These are phyloP conservation scores for Saposhnikovia divaricata DNA, from an alignment of 129 eudicot genomes.

Conservation along the genomic window DNA sequence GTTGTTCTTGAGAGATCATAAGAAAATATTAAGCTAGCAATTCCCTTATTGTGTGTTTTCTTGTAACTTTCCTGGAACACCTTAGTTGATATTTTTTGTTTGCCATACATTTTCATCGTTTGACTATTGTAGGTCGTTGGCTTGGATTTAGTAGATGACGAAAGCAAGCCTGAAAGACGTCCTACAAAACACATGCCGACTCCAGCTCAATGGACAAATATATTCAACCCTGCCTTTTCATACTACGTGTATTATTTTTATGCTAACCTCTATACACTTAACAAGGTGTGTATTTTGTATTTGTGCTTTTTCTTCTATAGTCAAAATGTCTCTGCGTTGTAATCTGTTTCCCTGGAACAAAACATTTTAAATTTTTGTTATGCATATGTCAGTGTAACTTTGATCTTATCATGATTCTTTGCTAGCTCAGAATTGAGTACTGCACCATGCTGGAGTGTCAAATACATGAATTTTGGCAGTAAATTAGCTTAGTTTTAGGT, in stretches of 20 bases:
- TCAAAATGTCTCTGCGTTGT: neutral
- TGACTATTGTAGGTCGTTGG: constrained; percentile 70
- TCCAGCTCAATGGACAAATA: constrained; percentile 93
- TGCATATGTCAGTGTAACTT: neutral
- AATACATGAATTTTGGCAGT: neutral
- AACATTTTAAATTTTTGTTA: neutral
- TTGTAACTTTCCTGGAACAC: neutral
- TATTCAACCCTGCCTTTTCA: constrained; percentile 91
- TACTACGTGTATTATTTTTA: constrained; percentile 93
- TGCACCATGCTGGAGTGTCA: neutral
- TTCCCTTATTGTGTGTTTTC: neutral
- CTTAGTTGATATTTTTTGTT: neutral
- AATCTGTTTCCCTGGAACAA: neutral
- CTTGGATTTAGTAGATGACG: constrained; percentile 96
- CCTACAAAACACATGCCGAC: constrained; percentile 99
- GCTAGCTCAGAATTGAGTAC: neutral
- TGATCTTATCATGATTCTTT: neutral
- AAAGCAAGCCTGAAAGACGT: constrained; percentile 98
- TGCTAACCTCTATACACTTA: constrained; percentile 92
- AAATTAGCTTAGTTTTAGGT: neutral
- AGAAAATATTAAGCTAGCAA: neutral
- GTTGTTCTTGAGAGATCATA: neutral
- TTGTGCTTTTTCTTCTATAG: neutral
- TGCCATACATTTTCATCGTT: neutral
- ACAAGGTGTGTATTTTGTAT: constrained; percentile 47